Percentiles rank a stretch among this genome's conserved stretches.
phyloP scores from a whole-genome alignment of 805 yeast genomes.

The Candida schatavii region DNA sequence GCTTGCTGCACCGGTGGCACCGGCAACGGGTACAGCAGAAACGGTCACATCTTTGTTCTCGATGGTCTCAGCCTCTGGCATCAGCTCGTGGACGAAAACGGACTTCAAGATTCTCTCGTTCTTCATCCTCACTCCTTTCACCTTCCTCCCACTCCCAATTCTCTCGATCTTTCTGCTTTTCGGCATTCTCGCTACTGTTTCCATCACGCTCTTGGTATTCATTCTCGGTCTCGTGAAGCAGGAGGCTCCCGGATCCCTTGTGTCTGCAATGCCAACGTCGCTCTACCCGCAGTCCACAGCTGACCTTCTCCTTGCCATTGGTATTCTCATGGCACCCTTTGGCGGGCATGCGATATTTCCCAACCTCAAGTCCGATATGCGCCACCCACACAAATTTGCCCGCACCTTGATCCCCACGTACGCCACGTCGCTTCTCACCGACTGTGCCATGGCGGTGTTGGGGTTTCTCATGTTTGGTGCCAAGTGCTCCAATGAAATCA shows the following conservation, averaged over 20 bases:
- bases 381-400: constrained; percentile 59
- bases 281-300: constrained; percentile 56
- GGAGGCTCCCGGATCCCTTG: constrained; percentile 70
- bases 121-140: constrained; percentile 73
- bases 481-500: constrained; percentile 49
- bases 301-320: constrained; percentile 57
- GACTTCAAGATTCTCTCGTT: constrained; percentile 68
- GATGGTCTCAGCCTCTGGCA: neutral
- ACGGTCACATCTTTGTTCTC: too few relatives aligned
- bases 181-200: constrained; percentile 70
- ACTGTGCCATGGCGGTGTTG: constrained; percentile 59
- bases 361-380: constrained; percentile 70
- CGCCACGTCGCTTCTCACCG: constrained; percentile 56
- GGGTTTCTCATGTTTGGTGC: constrained; percentile 64
- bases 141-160: constrained; percentile 72
- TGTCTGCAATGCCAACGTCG: constrained; percentile 61
- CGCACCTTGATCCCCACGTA: constrained; percentile 57
- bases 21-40: too few relatives aligned
- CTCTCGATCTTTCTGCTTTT: constrained; percentile 65
- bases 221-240: constrained; percentile 62
- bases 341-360: constrained; percentile 87
- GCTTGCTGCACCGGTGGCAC: constrained; percentile 37
- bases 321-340: constrained; percentile 73
- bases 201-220: constrained; percentile 57
- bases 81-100: constrained; percentile 32